A percentile compares a stretch with the other conserved stretches of the same genome.
Evolutionary conservation across 2,329 filamentous ascomycete species (phyloP).

Genomic region (Trichothecium sympodiale): DNA sequence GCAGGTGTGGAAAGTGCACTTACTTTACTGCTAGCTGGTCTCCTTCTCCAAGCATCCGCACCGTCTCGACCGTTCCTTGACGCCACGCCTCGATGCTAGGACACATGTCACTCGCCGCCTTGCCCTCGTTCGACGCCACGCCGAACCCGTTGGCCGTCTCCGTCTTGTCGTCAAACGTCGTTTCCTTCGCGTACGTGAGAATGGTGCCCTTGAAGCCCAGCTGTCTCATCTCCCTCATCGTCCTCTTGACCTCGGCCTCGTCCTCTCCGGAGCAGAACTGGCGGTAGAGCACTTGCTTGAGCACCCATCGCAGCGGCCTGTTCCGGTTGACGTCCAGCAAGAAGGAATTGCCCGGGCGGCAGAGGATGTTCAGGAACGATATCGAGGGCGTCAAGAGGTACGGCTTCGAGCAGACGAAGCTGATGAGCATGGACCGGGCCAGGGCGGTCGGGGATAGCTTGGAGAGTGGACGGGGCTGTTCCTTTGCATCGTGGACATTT

Average conservation of each 20-base stretch:
- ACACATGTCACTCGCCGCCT: slow-evolving; percentile 22
- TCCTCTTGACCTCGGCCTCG: slow-evolving; percentile 30
- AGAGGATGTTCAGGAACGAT: slow-evolving; percentile 25
- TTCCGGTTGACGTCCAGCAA: slow-evolving; percentile 36
- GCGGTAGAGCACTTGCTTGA: slow-evolving; percentile 40
- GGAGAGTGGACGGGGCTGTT: slow-evolving; percentile 10
- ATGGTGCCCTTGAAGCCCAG: slow-evolving; percentile 46
- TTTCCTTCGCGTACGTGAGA: slow-evolving; percentile 39
- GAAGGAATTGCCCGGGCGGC: slow-evolving; percentile 23
- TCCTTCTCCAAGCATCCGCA: slow-evolving; percentile 18
- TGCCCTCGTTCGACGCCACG: slow-evolving; percentile 24
- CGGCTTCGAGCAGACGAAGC: slow-evolving; percentile 34
- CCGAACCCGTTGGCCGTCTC: slow-evolving; percentile 11
- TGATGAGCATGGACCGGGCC: slow-evolving; percentile 29
- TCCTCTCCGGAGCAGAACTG: slow-evolving; percentile 47
- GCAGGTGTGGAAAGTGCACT: slow-evolving; percentile 6
- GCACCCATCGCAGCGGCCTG: slow-evolving; percentile 30
- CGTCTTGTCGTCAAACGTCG: slow-evolving; percentile 26
- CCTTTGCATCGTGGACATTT: no score
- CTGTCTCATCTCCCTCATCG: slow-evolving; percentile 28
- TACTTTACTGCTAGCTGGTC: slow-evolving; percentile 28
- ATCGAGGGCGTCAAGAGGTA: slow-evolving; percentile 24
- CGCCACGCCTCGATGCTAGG: slow-evolving; percentile 23
- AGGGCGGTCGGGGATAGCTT: slow-evolving; percentile 21
- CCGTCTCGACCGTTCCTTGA: slow-evolving; percentile 18